Percentiles rank a stretch among this genome's conserved stretches.
These are phyloP conservation scores for Dictyophora rubrovolvata DNA, from an alignment of 768 basidiomycete genomes.

Conservation along the genomic window DNA sequence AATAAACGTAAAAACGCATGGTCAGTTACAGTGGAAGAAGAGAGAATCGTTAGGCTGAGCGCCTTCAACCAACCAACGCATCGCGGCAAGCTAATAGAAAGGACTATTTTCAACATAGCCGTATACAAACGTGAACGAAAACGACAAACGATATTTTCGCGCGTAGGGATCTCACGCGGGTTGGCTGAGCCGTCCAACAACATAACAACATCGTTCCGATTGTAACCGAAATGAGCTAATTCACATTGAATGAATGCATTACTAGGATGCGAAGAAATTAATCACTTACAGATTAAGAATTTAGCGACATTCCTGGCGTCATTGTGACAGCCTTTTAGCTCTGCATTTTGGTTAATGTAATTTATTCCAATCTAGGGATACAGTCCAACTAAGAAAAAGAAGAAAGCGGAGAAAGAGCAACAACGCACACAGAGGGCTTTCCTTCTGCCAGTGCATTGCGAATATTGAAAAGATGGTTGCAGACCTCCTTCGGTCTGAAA, in stretches of 20 bases:
- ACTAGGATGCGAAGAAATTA: background rate
- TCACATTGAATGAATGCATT: background rate
- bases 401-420: background rate
- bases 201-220: constrained; percentile 70
- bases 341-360: constrained; percentile 59
- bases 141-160: constrained; percentile 62
- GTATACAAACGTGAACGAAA: background rate
- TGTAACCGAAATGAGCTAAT: constrained; percentile 56
- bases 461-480: constrained; percentile 74
- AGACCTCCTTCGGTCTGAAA: constrained; percentile 41
- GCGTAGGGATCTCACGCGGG: constrained; percentile 60
- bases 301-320: constrained; percentile 72
- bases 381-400: background rate
- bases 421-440: background rate
- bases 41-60: constrained; percentile 77
- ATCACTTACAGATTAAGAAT: constrained; percentile 62
- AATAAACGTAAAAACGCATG: background rate
- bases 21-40: constrained; percentile 83
- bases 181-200: constrained; percentile 69
- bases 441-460: constrained; percentile 66
- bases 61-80: constrained; percentile 84
- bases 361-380: constrained; percentile 73
- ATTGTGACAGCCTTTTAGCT: constrained; percentile 81
- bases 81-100: constrained; percentile 48
- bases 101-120: background rate